Percentiles rank a stretch among this genome's conserved stretches.
These are phyloP conservation scores for Fusarium sp. DNA, from an alignment of 2,329 filamentous ascomycete genomes.

Conservation along the genomic window DNA sequence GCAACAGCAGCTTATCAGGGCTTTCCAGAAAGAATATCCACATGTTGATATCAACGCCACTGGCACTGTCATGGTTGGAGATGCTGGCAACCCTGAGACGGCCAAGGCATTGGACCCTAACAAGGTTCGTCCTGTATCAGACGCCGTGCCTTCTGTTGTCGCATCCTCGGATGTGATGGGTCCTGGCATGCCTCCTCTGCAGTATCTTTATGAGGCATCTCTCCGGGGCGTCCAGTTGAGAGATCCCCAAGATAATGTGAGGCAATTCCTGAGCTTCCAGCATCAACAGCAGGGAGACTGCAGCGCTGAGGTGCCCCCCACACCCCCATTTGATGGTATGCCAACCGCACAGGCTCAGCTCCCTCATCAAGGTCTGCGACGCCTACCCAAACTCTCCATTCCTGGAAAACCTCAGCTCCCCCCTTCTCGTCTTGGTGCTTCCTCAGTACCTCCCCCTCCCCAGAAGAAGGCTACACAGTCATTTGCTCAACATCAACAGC, in stretches of 20 bases:
- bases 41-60: conserved; percentile 65
- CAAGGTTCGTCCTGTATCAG: conserved; percentile 75
- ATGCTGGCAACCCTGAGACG: conserved; percentile 81
- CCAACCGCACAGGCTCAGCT: conserved; percentile 58
- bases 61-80: conserved; percentile 81
- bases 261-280: conserved; percentile 91
- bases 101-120: conserved; percentile 68
- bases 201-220: conserved; percentile 78
- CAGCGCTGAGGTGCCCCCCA: conserved; percentile 70
- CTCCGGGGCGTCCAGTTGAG: conserved; percentile 77
- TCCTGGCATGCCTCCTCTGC: conserved; percentile 73
- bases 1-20: conserved; percentile 81
- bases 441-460: conserved; percentile 46
- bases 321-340: conserved; percentile 74
- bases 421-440: conserved; percentile 45
- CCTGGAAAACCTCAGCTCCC: conserved; percentile 56
- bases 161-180: conserved; percentile 93
- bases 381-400: conserved; percentile 73
- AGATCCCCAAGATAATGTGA: conserved; percentile 92
- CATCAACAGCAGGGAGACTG: conserved; percentile 61
- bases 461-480: conserved; percentile 44
- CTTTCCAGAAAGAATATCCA: conserved; percentile 81
- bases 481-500: conserved; percentile 35
- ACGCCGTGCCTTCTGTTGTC: conserved; percentile 83
- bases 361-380: conserved; percentile 68